Base-by-base conservation (phyloP, 208 protist species). In the Spongospora subterranea region DNA sequence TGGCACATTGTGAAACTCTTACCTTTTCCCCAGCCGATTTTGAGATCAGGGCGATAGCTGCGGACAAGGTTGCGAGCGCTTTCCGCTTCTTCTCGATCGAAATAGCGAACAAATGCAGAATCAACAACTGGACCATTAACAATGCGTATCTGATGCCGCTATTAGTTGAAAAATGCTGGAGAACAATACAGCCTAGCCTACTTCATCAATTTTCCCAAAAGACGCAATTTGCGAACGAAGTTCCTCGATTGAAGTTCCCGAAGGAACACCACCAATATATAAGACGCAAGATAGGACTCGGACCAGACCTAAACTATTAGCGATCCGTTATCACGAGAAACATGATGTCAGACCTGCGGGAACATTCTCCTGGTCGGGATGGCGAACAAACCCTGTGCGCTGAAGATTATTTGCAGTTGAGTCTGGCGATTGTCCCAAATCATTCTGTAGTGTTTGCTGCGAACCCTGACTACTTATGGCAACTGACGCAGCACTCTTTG, bases 21-120 rank as follows among this genome's bases (percentile, higher is more conserved):
- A 43, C 71, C 71, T 82, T 82, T 82, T 6, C 71, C 71, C 71
- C 71, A 82, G 6, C 71, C 71, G 71, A 82, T 35, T 43, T 82
- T 82, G 71, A 40, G 35, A 20, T 35, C 40, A 35, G 71, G 71
- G n/a, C 6, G 35, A 13, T 35, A 35, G 35, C 40, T 35, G 71
- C 71, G 71, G n/a, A 82, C 40, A 20, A 82, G 71, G 17, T 82
- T 43, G 6, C n/a, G 6, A 13, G 71, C 71, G 35, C 71, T 35
- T 35, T 82, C 71, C 17, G 71, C 71, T 35, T 35, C 71, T 43
- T 82, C 71, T n/a, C 71, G 71, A 43, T 43, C 40, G 35, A 43
- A 20, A 43, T 82, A 82, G 6, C 71, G n/a, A 43, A 82, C 71
- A 43, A 82, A 82, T 6, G 71, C 71, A 20, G n/a, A 45, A 35